A percentile compares a stretch with the other conserved stretches of the same genome.
phyloP scores from a whole-genome alignment of 2,329 filamentous ascomycete genomes.

The Sodiomyces alkalinus region DNA sequence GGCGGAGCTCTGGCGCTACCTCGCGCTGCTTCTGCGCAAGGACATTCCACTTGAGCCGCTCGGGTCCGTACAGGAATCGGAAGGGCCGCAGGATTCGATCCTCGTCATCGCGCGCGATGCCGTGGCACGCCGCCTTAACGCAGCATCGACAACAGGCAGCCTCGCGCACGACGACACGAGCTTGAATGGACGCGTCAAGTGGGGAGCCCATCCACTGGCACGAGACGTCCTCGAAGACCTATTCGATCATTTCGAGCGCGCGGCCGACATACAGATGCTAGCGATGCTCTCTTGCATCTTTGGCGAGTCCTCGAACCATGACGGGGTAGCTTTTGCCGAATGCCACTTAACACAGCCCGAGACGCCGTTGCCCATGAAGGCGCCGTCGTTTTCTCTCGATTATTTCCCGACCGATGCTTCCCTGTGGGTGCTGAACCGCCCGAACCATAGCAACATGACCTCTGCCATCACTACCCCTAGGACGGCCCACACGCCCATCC shows the following conservation, averaged over 20 bases:
- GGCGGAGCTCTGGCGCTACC: constrained; percentile 70
- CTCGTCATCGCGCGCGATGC: constrained; percentile 52
- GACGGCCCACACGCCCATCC: constrained; percentile 37
- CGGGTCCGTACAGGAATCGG: constrained; percentile 28
- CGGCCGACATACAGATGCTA: constrained; percentile 53
- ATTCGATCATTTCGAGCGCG: constrained; percentile 47
- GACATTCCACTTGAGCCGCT: constrained; percentile 57
- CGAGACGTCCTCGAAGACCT: constrained; percentile 44
- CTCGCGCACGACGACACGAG: constrained; percentile 9
- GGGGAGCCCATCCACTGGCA: constrained; percentile 51
- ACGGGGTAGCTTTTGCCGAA: constrained; percentile 41
- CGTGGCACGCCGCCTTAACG: constrained; percentile 23
- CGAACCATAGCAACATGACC: constrained; percentile 35
- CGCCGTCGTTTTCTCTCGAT: constrained; percentile 49
- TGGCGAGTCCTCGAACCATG: constrained; percentile 40
- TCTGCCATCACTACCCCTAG: constrained; percentile 42
- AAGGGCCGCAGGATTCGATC: constrained; percentile 37
- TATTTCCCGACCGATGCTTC: constrained; percentile 47
- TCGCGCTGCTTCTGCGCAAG: constrained; percentile 61
- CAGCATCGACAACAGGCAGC: constrained; percentile 1
- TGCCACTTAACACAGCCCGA: constrained; percentile 41
- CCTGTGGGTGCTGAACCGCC: constrained; percentile 34
- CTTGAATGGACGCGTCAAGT: constrained; percentile 48
- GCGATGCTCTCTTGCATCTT: constrained; percentile 60
- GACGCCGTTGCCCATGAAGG: constrained; percentile 49